phyloP scores from a whole-genome alignment of 805 yeast species.

The Lipomyces chichibuensis region DNA sequence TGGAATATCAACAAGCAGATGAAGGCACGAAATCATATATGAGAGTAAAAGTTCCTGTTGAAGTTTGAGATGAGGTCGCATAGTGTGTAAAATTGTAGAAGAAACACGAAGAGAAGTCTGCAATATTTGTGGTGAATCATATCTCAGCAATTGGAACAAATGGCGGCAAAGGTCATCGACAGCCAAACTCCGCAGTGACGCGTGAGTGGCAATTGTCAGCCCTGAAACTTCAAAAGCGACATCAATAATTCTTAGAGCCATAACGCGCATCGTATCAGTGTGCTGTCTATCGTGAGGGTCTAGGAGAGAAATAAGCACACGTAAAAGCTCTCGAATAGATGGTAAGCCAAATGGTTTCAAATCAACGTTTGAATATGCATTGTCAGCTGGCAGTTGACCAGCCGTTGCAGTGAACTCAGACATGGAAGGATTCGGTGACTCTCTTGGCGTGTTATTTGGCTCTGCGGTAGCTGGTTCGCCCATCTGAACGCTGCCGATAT shows the following conservation, averaged over 20 bases:
- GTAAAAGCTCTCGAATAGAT: constrained; percentile 75
- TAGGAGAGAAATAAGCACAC: constrained; percentile 74
- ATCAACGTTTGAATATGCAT: constrained; percentile 29
- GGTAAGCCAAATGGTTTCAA: constrained; percentile 63
- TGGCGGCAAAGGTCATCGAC: constrained; percentile 86
- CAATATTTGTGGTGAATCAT: constrained; percentile 71
- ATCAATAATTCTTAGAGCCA: constrained; percentile 75
- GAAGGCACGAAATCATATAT: constrained; percentile 46
- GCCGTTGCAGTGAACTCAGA: constrained; percentile 24
- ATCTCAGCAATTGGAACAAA: constrained; percentile 74
- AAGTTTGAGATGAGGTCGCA: constrained; percentile 67
- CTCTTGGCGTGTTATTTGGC: constrained; percentile 20
- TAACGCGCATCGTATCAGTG: constrained; percentile 81
- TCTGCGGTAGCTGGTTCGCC: constrained; percentile 52
- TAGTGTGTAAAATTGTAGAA: constrained; percentile 67
- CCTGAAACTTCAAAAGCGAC: constrained; percentile 86
- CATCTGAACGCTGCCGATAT: constrained; percentile 53
- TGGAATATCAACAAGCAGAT: constrained; percentile 47
- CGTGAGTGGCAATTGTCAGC: constrained; percentile 59
- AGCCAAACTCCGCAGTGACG: constrained; percentile 65
- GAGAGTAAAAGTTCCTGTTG: constrained; percentile 67
- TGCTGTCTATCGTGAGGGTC: constrained; percentile 85
- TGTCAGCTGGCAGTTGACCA: constrained; percentile 19
- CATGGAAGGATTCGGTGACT: constrained; percentile 24
- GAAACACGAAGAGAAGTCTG: constrained; percentile 77